These are phyloP conservation scores for Tinospora cordifolia DNA, from an alignment of 164 flowering plant genomes.

Conservation along the genomic window DNA sequence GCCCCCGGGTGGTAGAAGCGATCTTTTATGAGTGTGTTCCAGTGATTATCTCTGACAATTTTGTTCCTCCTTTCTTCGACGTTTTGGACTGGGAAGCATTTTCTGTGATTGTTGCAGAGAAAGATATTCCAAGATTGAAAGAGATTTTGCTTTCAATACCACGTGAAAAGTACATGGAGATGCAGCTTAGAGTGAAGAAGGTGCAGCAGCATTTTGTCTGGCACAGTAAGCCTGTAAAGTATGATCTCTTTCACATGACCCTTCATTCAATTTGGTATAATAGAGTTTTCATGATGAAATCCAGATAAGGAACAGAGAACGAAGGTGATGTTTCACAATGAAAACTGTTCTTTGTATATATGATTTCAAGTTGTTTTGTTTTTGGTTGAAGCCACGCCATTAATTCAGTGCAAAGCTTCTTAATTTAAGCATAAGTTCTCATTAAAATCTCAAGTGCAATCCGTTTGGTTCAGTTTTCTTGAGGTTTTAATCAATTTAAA, in stretches of 20 bases:
- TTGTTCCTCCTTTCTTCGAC: slow-evolving; percentile 14
- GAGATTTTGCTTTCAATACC: slow-evolving; percentile 10
- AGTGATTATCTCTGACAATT: slow-evolving; percentile 13
- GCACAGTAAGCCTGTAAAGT: slow-evolving; percentile 14
- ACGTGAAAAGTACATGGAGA: slow-evolving; percentile 4
- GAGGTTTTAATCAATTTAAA: no score
- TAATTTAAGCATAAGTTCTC: not conserved
- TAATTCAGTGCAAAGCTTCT: not conserved
- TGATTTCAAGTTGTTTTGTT: no score
- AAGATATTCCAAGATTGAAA: slow-evolving; percentile 11
- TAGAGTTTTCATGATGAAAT: slow-evolving; percentile 4
- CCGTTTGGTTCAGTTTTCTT: no score
- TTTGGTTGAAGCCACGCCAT: no score
- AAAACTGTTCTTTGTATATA: no score
- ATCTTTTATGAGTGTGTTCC: slow-evolving; percentile 15
- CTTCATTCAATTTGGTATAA: slow-evolving; percentile 14
- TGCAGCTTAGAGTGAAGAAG: slow-evolving; percentile 11
- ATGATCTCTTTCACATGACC: slow-evolving; percentile 11
- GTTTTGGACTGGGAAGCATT: slow-evolving; percentile 10
- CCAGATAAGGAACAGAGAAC: not conserved
- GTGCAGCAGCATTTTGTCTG: slow-evolving; percentile 10
- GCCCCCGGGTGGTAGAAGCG: slow-evolving; percentile 13
- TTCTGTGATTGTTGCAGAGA: slow-evolving; percentile 7
- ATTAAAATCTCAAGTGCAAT: no score
- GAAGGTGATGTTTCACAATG: no score